phyloP scores from a whole-genome alignment of 1,139 yeast species.

The Pichiaceae sp. region DNA sequence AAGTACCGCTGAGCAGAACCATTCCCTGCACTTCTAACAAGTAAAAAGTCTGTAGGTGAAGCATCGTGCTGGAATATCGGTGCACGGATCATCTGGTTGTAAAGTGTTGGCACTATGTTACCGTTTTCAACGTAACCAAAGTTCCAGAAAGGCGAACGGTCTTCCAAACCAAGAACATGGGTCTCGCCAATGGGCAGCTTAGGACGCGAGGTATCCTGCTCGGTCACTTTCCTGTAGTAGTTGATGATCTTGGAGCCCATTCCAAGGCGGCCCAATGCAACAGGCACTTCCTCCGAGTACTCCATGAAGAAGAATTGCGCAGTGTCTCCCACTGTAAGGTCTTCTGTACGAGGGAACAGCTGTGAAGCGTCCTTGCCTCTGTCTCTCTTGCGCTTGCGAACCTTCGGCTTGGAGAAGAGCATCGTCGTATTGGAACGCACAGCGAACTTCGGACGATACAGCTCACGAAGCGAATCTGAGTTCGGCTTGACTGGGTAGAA shows the following conservation, averaged over 20 bases:
- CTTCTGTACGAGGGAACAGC: conserved; percentile 61
- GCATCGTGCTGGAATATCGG: conserved; percentile 88
- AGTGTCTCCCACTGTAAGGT: conserved; percentile 77
- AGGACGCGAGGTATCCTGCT: conserved; percentile 81
- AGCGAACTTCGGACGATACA: conserved; percentile 72
- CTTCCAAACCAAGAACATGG: conserved; percentile 89
- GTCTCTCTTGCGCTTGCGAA: conserved; percentile 85
- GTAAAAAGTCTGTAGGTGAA: conserved; percentile 68
- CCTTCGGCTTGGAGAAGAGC: conserved; percentile 65
- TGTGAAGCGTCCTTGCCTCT: conserved; percentile 75
- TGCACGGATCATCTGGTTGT: conserved; percentile 87
- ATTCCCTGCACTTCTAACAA: conserved; percentile 76
- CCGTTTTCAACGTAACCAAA: conserved; percentile 97
- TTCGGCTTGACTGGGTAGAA: conserved; percentile 75
- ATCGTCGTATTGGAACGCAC: conserved; percentile 74
- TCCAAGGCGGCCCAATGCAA: conserved; percentile 79
- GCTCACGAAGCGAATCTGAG: conserved; percentile 62
- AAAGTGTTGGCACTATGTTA: conserved; percentile 84
- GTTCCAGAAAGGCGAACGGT: conserved; percentile 96
- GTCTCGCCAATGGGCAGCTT: conserved; percentile 91
- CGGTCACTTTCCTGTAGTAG: conserved; percentile 77
- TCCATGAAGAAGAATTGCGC: conserved; percentile 75
- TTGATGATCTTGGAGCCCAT: conserved; percentile 94
- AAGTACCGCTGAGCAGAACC: conserved; percentile 51
- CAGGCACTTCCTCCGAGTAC: conserved; percentile 85